phyloP scores from a whole-genome alignment of 768 basidiomycete genomes.

The Kondoa malvinella region DNA sequence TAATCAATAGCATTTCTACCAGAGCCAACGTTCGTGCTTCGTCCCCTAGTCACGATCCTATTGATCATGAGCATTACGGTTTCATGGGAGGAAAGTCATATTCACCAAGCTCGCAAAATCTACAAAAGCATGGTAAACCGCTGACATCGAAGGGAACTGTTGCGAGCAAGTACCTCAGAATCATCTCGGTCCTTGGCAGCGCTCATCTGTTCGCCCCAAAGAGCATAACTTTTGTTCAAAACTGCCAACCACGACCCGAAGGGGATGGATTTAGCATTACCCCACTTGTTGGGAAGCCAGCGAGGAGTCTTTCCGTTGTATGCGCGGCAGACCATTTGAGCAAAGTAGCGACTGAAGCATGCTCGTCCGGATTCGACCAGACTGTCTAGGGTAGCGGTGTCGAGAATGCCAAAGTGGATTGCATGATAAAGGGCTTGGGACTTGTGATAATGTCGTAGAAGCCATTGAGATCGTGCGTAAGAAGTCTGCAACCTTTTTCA shows the following conservation, averaged over 20 bases:
- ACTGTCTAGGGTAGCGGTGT: neutral
- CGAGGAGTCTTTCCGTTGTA: neutral
- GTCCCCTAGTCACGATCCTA: too few species aligned
- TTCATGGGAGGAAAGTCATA: too few species aligned
- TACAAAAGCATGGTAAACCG: too few species aligned
- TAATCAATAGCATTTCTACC: neutral
- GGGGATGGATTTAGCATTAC: neutral
- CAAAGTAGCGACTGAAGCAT: neutral
- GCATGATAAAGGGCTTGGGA: neutral
- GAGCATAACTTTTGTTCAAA: neutral
- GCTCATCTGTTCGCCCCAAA: neutral
- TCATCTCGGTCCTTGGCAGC: neutral
- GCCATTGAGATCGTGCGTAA: neutral
- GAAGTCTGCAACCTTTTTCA: neutral
- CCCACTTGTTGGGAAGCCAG: neutral
- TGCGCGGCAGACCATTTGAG: neutral
- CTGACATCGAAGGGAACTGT: neutral
- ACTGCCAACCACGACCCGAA: neutral
- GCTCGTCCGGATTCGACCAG: neutral
- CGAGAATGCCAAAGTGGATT: neutral
- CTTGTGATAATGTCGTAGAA: neutral
- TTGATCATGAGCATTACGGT: too few species aligned
- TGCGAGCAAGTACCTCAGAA: neutral
- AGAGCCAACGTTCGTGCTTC: neutral
- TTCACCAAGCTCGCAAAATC: too few species aligned